phyloP scores from a whole-genome alignment of 495 filamentous ascomycete genomes.

The Chaetomidium leptoderma region DNA sequence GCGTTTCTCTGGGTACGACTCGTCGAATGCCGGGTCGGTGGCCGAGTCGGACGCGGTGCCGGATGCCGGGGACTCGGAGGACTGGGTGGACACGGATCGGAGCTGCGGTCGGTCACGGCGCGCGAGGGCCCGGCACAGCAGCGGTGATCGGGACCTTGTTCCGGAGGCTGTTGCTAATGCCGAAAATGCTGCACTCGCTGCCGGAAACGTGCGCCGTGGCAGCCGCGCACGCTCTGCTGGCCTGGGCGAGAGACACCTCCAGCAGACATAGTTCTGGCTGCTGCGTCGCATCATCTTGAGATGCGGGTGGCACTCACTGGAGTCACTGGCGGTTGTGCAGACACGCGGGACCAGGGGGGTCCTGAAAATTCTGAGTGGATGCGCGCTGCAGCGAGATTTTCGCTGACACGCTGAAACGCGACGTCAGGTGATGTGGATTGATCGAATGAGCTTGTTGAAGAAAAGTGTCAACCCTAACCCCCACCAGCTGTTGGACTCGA shows the following conservation, averaged over 20 bases:
- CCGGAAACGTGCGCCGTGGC: background rate
- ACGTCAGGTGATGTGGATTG: conserved; percentile 20
- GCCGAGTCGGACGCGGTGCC: background rate
- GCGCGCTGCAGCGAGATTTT: conserved; percentile 1
- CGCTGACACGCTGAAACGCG: conserved; percentile 17
- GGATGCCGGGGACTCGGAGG: background rate
- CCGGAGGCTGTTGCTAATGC: background rate
- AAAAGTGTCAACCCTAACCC: conserved; percentile 22
- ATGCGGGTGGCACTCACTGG: too few species aligned
- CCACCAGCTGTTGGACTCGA: too few species aligned
- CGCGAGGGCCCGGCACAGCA: background rate
- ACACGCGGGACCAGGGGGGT: too few species aligned
- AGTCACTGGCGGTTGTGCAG: background rate
- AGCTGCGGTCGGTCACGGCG: conserved; percentile 1
- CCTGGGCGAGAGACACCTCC: conserved; percentile 25
- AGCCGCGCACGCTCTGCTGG: conserved; percentile 10
- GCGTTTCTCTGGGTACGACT: background rate
- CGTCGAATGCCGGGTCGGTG: background rate
- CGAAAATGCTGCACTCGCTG: background rate
- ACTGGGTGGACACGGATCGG: conserved; percentile 3
- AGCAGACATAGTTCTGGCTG: conserved; percentile 32
- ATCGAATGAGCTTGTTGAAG: too few species aligned
- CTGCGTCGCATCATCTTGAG: conserved; percentile 27
- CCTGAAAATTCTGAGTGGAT: conserved; percentile 1
- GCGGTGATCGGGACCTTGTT: background rate